Conservation (phyloP, 2,329 filamentous ascomycete species). For the Lachnellula suecica region DNA sequence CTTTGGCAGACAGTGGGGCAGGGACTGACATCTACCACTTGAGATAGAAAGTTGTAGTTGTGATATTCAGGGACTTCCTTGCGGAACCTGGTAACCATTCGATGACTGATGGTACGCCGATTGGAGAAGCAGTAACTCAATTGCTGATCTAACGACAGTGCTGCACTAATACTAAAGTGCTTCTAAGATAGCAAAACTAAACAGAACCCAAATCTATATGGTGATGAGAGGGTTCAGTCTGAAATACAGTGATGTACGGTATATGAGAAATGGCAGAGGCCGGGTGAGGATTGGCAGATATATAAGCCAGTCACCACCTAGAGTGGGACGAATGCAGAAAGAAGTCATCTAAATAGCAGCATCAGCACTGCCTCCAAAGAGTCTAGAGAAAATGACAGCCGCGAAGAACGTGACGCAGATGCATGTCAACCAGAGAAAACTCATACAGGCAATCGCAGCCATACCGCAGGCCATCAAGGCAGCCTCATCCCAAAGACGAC, state of each 20-base stretch:
- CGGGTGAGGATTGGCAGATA: neutral
- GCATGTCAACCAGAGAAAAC: constrained; percentile 10
- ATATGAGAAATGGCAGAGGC: constrained; percentile 2
- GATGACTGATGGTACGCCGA: neutral
- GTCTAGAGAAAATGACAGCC: constrained; percentile 22
- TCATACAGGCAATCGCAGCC: constrained; percentile 8
- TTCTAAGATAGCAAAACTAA: neutral
- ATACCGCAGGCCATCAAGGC: constrained; percentile 17
- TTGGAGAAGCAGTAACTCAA: neutral
- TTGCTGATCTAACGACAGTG: neutral
- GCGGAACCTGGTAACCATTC: neutral
- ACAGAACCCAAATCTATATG: neutral
- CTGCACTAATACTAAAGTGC: constrained; percentile 6
- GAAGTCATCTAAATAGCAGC: constrained; percentile 9
- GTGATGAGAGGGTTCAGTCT: neutral
- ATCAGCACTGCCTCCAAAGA: constrained; percentile 28
- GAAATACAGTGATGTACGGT: neutral
- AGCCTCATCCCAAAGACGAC: constrained; percentile 19
- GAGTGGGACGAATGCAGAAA: constrained; percentile 6
- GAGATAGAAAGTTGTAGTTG: constrained; percentile 5
- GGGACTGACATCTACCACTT: constrained; percentile 27
- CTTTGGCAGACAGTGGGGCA: neutral
- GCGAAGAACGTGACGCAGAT: constrained; percentile 25
- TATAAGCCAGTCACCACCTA: constrained; percentile 18
- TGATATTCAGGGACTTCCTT: neutral